phyloP scores from a whole-genome alignment of 305 asterid species.

The Rubia balearica region DNA sequence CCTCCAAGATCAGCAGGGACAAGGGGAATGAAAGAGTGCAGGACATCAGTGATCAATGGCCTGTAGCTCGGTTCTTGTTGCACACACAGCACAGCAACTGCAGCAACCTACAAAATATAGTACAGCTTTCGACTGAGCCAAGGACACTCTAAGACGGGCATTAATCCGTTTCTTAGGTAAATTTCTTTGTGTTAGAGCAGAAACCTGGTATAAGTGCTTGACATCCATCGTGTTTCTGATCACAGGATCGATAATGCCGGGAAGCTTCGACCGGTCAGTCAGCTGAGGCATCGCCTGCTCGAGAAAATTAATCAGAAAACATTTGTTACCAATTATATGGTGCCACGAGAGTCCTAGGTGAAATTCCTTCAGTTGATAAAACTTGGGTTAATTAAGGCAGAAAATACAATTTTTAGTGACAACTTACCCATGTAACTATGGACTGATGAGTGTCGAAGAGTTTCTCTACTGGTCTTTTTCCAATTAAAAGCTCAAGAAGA shows the following conservation, averaged over 20 bases:
- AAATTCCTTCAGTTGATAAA: background rate
- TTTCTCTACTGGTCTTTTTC: slow-evolving; percentile 74
- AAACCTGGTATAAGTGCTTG: slow-evolving; percentile 80
- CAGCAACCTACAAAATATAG: slow-evolving; percentile 62
- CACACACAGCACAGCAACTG: slow-evolving; percentile 85
- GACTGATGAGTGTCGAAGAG: slow-evolving; percentile 60
- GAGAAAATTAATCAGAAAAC: slow-evolving; percentile 1
- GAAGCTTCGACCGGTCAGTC: slow-evolving; percentile 82
- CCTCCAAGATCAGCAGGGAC: slow-evolving; percentile 88
- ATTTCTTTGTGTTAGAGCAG: slow-evolving; percentile 3
- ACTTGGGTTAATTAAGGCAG: background rate
- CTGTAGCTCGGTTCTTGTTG: slow-evolving; percentile 93
- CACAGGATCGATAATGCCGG: slow-evolving; percentile 65
- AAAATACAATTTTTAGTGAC: slow-evolving; percentile 3
- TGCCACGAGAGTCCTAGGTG: background rate
- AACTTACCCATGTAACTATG: slow-evolving; percentile 75
- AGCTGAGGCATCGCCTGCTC: slow-evolving; percentile 89
- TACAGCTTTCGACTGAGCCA: slow-evolving; percentile 1
- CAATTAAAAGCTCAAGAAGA: slow-evolving; percentile 78
- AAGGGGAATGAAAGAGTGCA: slow-evolving; percentile 91
- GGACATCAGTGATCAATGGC: slow-evolving; percentile 80
- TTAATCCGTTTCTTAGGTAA: background rate
- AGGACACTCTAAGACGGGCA: background rate
- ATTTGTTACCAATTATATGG: slow-evolving; percentile 2
- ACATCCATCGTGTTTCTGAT: slow-evolving; percentile 66